Percentiles rank a stretch among this genome's conserved stretches.
These are phyloP conservation scores for Microdochium bolleyi DNA, from an alignment of 2,329 filamentous ascomycete species.

Conservation along the genomic window DNA sequence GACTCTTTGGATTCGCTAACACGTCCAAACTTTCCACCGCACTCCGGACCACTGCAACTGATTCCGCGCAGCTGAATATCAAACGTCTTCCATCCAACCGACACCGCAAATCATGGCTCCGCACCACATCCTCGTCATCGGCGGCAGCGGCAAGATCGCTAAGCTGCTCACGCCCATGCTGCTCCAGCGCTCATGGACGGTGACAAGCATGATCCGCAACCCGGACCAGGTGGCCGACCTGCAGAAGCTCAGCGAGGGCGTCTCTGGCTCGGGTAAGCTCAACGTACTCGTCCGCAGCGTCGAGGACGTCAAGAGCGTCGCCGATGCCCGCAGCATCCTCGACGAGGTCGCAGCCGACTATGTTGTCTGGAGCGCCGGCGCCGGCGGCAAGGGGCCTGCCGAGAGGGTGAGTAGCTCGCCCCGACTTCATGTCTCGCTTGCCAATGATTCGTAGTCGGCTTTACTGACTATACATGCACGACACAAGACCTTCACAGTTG, in stretches of 20 bases:
- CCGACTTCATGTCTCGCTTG: background rate
- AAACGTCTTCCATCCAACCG: no score
- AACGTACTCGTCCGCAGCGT: constrained; percentile 63
- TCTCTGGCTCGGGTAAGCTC: constrained; percentile 48
- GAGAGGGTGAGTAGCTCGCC: constrained; percentile 32
- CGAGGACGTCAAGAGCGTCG: constrained; percentile 59
- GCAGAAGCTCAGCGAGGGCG: constrained; percentile 47
- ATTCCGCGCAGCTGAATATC: no score
- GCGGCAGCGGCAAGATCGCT: constrained; percentile 75
- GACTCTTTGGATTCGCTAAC: no score
- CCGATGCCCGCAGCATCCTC: constrained; percentile 55
- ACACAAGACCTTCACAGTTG: constrained; percentile 51
- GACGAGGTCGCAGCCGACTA: constrained; percentile 55
- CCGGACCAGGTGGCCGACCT: constrained; percentile 60
- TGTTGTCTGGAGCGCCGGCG: constrained; percentile 61
- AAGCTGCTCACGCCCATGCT: constrained; percentile 70
- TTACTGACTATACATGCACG: no score
- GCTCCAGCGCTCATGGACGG: constrained; percentile 64
- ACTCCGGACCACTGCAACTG: no score
- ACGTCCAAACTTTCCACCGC: no score
- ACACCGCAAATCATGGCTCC: no score
- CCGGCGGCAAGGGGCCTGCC: constrained; percentile 50
- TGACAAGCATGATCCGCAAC: constrained; percentile 71
- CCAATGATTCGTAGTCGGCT: no score
- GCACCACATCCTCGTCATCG: constrained; percentile 60